Evolutionary conservation across 129 eudicot genomes (phyloP).

Genomic region (Solidago caesia): DNA sequence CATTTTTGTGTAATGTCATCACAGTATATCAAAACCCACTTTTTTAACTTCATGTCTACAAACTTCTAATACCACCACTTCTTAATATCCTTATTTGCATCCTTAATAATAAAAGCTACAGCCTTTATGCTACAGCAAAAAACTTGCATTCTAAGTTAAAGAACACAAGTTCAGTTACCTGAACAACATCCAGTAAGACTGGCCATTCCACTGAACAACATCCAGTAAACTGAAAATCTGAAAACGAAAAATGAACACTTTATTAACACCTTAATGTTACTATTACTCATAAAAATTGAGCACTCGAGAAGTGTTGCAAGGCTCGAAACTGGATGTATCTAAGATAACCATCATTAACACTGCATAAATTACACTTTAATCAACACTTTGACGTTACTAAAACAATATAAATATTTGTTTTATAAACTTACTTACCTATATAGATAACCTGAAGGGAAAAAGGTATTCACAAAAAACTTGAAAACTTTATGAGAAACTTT

Average conservation of each 20-base stretch:
- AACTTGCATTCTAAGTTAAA: no score
- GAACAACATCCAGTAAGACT: no score
- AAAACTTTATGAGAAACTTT: no score
- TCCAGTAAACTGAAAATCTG: no score
- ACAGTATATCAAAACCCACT: no score
- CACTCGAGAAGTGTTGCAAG: conserved; percentile 83
- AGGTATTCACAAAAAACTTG: conserved; percentile 79
- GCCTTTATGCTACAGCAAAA: neutral
- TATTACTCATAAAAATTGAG: no score
- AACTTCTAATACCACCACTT: neutral
- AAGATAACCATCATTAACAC: conserved; percentile 94
- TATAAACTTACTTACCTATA: conserved; percentile 52
- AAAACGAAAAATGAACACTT: no score
- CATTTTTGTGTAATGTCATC: no score
- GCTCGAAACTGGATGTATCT: conserved; percentile 94
- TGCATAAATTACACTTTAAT: conserved; percentile 33
- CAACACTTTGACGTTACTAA: neutral
- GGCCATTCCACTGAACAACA: no score
- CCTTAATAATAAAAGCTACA: neutral
- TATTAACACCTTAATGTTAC: no score
- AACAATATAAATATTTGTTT: neutral
- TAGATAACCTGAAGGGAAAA: conserved; percentile 93
- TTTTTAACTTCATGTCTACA: no score
- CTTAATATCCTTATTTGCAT: conserved; percentile 15
- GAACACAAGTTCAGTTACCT: no score